Evolutionary conservation across 805 yeast genomes (phyloP), one percentile per base, ranked within the genome.

Genomic region (Kluyveromyces nonfermentans): DNA sequence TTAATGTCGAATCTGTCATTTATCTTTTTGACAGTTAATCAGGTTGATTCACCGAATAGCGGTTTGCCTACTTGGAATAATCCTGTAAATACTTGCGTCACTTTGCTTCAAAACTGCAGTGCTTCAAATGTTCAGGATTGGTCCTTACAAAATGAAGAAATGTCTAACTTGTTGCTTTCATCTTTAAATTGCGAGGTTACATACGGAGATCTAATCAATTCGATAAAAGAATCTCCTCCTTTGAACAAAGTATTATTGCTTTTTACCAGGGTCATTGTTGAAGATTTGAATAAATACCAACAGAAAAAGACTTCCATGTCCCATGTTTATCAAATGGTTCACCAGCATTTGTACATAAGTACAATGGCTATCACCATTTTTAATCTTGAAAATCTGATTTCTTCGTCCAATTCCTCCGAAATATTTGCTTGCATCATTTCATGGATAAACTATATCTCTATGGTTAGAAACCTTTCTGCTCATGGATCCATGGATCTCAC

Each of bases 1-100:
- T 47, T 63, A 16, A 63, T 63, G 64, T 63, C 67, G 3, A 63
- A 63, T 44, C 46, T 59, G 33, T 60, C 67, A 10, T 44, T 54
- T 18, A 51, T 63, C 16, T 63, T 59, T 41, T 54, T 53, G n/a
- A 52, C 52, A 32, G 43, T 59, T 15, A 60, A 59, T 35, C 56
- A 55, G 39, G 46, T 35, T 25, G 30, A 37, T 22, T 22, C 40
- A 25, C 39, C 17, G 38, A 51, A 37, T 12, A 32, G 22, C n/a
- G 35, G 40, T 14, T 37, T 50, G 10, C 46, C 37, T 17, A 45
- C 41, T 16, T 63, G 67, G 67, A 53, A 59, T 22, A 63, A 63
- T 41, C 67, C 67, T 8, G 46, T 62, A 7, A 54, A 57, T 35
- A 59, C 67, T 1, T 51, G 34, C 41, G 8, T 38, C 7, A 48